Evolutionary conservation across 2,329 filamentous ascomycete species (phyloP).

Genomic region (Pseudohalonectria lignicola): DNA sequence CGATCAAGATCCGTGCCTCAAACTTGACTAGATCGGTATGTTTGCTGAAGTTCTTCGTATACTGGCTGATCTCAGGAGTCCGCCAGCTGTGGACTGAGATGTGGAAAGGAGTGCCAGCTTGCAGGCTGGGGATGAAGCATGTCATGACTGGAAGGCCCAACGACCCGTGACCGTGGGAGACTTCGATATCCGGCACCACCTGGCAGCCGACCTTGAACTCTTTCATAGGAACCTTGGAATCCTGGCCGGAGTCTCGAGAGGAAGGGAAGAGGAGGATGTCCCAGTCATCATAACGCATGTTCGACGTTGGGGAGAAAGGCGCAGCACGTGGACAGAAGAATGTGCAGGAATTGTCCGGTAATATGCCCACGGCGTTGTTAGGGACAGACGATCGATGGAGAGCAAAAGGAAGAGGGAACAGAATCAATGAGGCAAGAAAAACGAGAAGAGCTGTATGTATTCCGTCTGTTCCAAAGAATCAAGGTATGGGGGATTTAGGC

Average conservation of each 20-base stretch:
- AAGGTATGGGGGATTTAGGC: background rate
- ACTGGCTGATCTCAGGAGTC: conserved; percentile 41
- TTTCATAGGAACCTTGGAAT: conserved; percentile 59
- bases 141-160: conserved; percentile 54
- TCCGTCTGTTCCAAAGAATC: background rate
- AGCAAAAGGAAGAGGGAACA: no score
- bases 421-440: background rate
- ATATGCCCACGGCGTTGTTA: no score
- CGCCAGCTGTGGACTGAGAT: conserved; percentile 70
- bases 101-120: conserved; percentile 47
- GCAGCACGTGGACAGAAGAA: no score
- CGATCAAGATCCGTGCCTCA: conserved; percentile 57
- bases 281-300: conserved; percentile 80
- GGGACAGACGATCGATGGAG: no score
- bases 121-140: conserved; percentile 58
- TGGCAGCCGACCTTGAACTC: conserved; percentile 76
- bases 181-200: conserved; percentile 47
- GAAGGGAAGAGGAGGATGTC: conserved; percentile 71
- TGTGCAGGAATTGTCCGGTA: no score
- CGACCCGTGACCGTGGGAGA: conserved; percentile 35
- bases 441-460: background rate
- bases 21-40: conserved; percentile 46
- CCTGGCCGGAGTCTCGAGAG: conserved; percentile 14
- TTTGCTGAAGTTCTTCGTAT: conserved; percentile 45
- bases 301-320: conserved; percentile 14